Conservation (phyloP, 345 rosid species). For the Citrus trifoliata region DNA sequence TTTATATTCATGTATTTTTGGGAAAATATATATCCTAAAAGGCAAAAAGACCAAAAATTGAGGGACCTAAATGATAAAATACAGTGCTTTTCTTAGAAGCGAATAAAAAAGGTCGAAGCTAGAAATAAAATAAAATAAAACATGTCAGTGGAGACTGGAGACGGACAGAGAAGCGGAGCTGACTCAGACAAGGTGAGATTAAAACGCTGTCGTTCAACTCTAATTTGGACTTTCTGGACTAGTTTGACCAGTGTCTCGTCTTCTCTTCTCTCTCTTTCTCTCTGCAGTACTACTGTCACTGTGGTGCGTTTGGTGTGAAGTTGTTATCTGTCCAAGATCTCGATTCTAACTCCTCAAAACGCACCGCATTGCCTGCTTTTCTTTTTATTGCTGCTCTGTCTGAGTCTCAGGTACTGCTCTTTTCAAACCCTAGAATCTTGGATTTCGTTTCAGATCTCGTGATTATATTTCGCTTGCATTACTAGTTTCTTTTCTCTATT, state of each 20-base stretch:
- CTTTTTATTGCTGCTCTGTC: neutral
- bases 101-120: neutral
- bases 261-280: neutral
- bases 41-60: neutral
- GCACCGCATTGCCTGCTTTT: neutral
- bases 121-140: neutral
- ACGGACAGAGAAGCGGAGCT: neutral
- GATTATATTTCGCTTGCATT: neutral
- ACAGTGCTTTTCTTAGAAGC: constrained; percentile 8
- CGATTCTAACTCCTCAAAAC: neutral
- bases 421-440: constrained; percentile 2
- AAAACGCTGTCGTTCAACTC: neutral
- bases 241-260: neutral
- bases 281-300: neutral
- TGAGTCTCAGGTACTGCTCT: neutral
- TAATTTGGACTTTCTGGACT: neutral
- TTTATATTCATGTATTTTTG: neutral
- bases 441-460: constrained; percentile 6
- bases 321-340: constrained; percentile 1
- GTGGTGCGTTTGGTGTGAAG: constrained; percentile 9
- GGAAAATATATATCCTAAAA: neutral
- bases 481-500: neutral
- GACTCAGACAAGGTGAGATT: neutral
- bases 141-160: neutral
- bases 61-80: neutral